Percentiles rank a stretch among this genome's conserved stretches.
phyloP scores from a whole-genome alignment of 257 asterid genomes.

The Scutellaria barbata region DNA sequence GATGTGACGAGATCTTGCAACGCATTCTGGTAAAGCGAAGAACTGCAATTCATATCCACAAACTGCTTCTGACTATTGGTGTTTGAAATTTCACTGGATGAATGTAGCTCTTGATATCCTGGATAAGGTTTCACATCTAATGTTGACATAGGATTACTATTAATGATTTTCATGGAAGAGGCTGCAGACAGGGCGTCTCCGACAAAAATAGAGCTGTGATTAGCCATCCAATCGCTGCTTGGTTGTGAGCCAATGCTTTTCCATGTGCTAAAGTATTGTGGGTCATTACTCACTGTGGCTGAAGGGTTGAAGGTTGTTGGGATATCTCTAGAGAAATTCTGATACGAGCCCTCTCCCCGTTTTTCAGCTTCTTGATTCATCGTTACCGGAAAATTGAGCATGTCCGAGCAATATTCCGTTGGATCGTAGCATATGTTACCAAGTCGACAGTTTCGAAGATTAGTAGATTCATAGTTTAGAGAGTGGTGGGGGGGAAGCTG shows the following conservation, averaged over 20 bases:
- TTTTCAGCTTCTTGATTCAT: slow-evolving; percentile 34
- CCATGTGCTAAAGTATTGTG: slow-evolving; percentile 49
- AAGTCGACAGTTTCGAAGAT: slow-evolving; percentile 23
- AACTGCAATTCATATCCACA: slow-evolving; percentile 15
- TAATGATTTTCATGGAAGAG: slow-evolving; percentile 35
- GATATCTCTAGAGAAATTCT: slow-evolving; percentile 22
- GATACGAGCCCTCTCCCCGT: slow-evolving; percentile 25
- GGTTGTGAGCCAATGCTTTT: slow-evolving; percentile 43
- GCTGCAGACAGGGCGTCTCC: too few species aligned
- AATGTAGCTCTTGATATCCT: slow-evolving; percentile 37
- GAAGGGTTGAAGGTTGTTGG: slow-evolving; percentile 8
- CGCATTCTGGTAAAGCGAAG: slow-evolving; percentile 43
- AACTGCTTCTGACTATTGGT: not conserved
- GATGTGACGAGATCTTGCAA: slow-evolving; percentile 52
- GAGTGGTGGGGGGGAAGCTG: slow-evolving; percentile 21
- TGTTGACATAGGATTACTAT: slow-evolving; percentile 25
- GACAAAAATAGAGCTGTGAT: slow-evolving; percentile 41
- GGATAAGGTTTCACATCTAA: slow-evolving; percentile 41
- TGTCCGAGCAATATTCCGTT: slow-evolving; percentile 40
- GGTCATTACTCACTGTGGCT: slow-evolving; percentile 27
- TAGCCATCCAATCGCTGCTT: slow-evolving; percentile 32
- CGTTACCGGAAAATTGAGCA: slow-evolving; percentile 37
- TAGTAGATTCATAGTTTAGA: slow-evolving; percentile 26
- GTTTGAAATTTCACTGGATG: slow-evolving; percentile 32
- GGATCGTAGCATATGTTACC: slow-evolving; percentile 47